Evolutionary conservation across 306 rosid genomes (phyloP).

Genomic region (Rubus idaeus): DNA sequence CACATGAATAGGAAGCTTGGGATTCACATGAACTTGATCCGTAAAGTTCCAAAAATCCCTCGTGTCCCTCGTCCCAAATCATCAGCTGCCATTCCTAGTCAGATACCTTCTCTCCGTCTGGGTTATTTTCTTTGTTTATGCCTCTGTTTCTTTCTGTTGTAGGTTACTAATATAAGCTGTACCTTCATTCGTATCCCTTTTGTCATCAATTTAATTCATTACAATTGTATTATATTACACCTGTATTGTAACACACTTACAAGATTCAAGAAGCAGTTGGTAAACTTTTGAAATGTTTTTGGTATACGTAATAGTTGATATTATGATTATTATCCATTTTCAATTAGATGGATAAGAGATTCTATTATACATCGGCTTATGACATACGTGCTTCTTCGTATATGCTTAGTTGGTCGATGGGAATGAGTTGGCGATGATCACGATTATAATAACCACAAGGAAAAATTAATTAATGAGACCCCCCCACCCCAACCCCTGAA

Average conservation of each 20-base stretch:
- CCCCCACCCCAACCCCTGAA: too few species aligned
- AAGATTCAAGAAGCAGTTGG: not conserved
- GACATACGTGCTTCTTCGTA: too few species aligned
- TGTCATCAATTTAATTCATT: not conserved
- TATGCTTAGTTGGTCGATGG: too few species aligned
- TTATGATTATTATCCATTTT: too few species aligned
- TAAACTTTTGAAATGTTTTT: too few species aligned
- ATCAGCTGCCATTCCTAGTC: slow-evolving; percentile 26
- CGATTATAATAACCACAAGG: too few species aligned
- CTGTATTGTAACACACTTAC: not conserved
- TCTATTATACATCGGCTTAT: too few species aligned
- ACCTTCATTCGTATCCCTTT: not conserved
- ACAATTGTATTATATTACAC: not conserved
- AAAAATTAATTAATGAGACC: too few species aligned
- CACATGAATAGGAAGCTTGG: slow-evolving; percentile 21
- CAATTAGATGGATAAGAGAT: too few species aligned
- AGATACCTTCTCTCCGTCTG: slow-evolving; percentile 9
- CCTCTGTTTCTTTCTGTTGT: slow-evolving; percentile 6
- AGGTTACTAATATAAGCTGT: not conserved
- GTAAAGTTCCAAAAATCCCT: not conserved
- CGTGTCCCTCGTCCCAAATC: not conserved
- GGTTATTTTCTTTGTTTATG: not conserved
- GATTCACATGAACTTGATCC: slow-evolving; percentile 12
- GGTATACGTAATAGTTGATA: too few species aligned
- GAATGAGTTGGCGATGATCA: too few species aligned